Conservation (phyloP, 352 stramenopile genomes). For the Globisporangium cylindrosporum region DNA sequence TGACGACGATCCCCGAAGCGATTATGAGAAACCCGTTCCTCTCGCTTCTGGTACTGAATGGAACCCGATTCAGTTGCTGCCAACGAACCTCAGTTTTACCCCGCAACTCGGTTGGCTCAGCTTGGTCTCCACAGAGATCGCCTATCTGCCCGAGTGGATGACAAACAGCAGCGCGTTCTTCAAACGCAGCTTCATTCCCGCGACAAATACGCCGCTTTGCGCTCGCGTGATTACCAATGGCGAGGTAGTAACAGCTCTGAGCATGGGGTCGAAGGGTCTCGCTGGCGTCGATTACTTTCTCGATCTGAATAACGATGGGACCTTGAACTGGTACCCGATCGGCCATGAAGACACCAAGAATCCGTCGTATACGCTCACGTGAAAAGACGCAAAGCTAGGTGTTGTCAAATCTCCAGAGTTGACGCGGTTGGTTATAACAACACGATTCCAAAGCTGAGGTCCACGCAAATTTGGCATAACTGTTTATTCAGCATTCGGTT, state of each 20-base stretch:
- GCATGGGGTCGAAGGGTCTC: neutral
- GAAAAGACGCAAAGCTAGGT: neutral
- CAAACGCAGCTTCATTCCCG: neutral
- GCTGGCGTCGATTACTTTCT: slow-evolving; percentile 7
- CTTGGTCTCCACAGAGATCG: neutral
- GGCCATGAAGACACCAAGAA: neutral
- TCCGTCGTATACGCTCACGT: slow-evolving; percentile 5
- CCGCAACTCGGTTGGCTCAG: neutral
- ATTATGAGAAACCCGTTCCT: neutral
- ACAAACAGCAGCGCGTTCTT: neutral
- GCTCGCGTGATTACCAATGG: neutral
- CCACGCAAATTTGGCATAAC: too few species aligned
- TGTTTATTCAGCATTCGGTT: too few species aligned
- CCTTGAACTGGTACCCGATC: slow-evolving; percentile 10
- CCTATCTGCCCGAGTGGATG: neutral
- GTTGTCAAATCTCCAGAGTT: too few species aligned
- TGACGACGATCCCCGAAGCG: neutral
- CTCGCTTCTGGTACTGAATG: slow-evolving; percentile 12
- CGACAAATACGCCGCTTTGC: slow-evolving; percentile 5
- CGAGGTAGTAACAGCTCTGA: neutral
- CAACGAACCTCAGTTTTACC: neutral
- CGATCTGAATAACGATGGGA: neutral
- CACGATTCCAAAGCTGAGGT: too few species aligned
- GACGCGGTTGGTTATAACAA: too few species aligned
- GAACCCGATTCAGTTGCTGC: slow-evolving; percentile 14